These are phyloP conservation scores for Przewalskia tangutica DNA, from an alignment of 257 asterid species.

Conservation along the genomic window DNA sequence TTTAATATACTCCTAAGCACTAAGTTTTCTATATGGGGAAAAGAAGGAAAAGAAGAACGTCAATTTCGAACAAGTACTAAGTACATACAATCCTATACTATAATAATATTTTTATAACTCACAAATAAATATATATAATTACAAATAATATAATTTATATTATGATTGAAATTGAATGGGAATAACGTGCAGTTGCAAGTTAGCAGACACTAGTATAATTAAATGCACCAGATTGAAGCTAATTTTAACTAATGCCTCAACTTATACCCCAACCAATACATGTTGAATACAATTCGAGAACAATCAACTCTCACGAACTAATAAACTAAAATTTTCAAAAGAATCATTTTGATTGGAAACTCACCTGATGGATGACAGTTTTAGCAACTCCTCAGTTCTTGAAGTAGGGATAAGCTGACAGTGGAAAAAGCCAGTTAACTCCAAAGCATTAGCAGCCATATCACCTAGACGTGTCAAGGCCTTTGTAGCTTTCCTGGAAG, in stretches of 20 bases:
- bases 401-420: slow-evolving; percentile 45
- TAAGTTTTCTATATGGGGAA: too few relatives aligned
- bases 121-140: too few relatives aligned
- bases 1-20: neutral
- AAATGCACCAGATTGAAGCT: neutral
- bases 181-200: too few relatives aligned
- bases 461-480: slow-evolving; percentile 51
- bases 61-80: too few relatives aligned
- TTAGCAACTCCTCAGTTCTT: slow-evolving; percentile 26
- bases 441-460: slow-evolving; percentile 69
- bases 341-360: neutral
- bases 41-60: too few relatives aligned
- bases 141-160: too few relatives aligned
- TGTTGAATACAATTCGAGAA: neutral
- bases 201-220: too few relatives aligned
- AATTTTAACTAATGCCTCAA: neutral
- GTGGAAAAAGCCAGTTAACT: slow-evolving; percentile 63
- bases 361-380: slow-evolving; percentile 13
- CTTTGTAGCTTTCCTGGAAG: slow-evolving; percentile 52
- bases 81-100: too few relatives aligned
- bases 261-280: neutral
- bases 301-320: neutral
- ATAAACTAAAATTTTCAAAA: neutral
- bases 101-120: too few relatives aligned
- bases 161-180: too few relatives aligned